Percentiles rank a stretch among this genome's conserved stretches.
Evolutionary conservation across 345 rosid genomes (phyloP).

Genomic region (Sapria himalayana): DNA sequence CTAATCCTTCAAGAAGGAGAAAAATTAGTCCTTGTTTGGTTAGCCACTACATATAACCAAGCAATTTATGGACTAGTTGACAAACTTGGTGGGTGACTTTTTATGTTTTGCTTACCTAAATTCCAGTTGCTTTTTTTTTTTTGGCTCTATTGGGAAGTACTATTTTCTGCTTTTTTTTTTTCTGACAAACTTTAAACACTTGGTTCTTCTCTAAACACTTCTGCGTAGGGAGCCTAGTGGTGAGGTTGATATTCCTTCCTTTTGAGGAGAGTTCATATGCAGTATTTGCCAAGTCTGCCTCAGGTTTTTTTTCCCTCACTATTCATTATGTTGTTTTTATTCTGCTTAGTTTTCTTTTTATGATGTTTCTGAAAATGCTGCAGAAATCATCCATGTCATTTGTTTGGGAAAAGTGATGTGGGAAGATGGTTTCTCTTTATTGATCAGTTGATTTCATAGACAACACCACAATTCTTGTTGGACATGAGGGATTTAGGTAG

Average conservation of each 20-base stretch:
- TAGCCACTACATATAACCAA: conserved; percentile 90
- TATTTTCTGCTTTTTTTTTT: no score
- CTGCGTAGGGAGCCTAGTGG: conserved; percentile 97
- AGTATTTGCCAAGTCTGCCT: conserved; percentile 90
- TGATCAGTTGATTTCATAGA: no score
- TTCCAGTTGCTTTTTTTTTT: conserved; percentile 3
- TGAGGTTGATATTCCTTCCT: conserved; percentile 82
- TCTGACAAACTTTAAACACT: no score
- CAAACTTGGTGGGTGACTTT: conserved; percentile 44
- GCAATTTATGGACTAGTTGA: conserved; percentile 92
- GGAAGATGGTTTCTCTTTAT: no score
- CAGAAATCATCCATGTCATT: no score
- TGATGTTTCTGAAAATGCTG: no score
- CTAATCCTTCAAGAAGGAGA: conserved; percentile 94
- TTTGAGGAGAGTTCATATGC: conserved; percentile 90
- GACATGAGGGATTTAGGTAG: no score
- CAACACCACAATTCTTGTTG: no score
- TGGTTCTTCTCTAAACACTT: no score
- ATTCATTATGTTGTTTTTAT: conserved; percentile 7
- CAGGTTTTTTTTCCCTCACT: conserved; percentile 66
- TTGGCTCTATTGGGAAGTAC: no score
- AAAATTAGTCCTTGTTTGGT: conserved; percentile 81
- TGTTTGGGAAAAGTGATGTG: no score
- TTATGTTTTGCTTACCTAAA: not conserved
- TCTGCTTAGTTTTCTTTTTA: no score